These are phyloP conservation scores for Linnemannia exigua DNA, from an alignment of 192 early-diverging fungal species.

Conservation along the genomic window DNA sequence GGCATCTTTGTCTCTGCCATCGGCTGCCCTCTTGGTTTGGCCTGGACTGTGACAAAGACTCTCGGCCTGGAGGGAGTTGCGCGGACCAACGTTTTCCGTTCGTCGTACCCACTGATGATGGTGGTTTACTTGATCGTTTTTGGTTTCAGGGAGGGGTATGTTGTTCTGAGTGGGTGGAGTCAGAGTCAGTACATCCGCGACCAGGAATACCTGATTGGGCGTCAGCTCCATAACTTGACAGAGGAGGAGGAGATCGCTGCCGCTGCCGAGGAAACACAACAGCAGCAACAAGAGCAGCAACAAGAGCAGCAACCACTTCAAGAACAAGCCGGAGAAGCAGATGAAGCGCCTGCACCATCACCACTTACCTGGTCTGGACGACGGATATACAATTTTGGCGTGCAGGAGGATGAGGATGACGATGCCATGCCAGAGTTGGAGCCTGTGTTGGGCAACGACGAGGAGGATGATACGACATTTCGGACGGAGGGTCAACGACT, in stretches of 20 bases:
- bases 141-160: conserved; percentile 26
- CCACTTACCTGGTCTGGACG: neutral
- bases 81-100: conserved; percentile 34
- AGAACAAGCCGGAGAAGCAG: neutral
- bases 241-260: conserved; percentile 22
- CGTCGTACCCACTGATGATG: conserved; percentile 60
- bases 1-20: conserved; percentile 41
- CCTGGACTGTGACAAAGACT: conserved; percentile 29
- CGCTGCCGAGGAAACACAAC: neutral
- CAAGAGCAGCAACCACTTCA: neutral
- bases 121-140: conserved; percentile 42
- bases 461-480: neutral
- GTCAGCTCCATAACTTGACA: conserved; percentile 85
- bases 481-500: neutral
- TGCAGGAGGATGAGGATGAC: neutral
- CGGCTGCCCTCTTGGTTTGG: conserved; percentile 52
- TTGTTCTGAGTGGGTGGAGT: conserved; percentile 77
- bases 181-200: conserved; percentile 83
- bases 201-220: conserved; percentile 88
- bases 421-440: conserved; percentile 18
- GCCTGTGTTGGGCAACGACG: neutral
- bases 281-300: conserved; percentile 1
- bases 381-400: neutral
- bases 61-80: conserved; percentile 18
- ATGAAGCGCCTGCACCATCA: neutral